Conservation (phyloP, 148 eudicot species). For the Rheum nobile region DNA sequence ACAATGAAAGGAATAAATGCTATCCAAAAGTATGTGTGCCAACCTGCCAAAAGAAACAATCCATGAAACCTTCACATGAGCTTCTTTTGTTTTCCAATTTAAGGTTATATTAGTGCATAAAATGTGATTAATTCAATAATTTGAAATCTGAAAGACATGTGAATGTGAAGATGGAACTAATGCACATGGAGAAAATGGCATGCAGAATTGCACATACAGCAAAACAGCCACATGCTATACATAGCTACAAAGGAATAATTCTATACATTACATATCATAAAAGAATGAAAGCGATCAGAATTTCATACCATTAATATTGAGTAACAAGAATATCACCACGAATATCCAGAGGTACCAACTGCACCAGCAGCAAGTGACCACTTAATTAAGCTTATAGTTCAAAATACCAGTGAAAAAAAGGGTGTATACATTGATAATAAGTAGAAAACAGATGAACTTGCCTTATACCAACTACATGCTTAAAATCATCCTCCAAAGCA, state of each 20-base stretch:
- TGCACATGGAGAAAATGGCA: not conserved
- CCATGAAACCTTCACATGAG: not conserved
- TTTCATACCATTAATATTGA: conserved; percentile 63
- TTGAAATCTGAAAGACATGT: not conserved
- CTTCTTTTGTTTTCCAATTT: not conserved
- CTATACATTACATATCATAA: not conserved
- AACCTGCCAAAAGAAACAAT: conserved; percentile 39
- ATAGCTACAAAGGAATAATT: not conserved
- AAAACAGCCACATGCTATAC: not conserved
- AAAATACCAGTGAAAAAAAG: not conserved
- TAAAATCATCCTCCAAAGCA: conserved; percentile 87
- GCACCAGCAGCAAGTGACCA: conserved; percentile 25
- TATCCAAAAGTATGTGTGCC: conserved; percentile 97
- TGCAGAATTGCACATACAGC: not conserved
- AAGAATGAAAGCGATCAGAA: not conserved
- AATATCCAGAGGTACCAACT: conserved; percentile 98
- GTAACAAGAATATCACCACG: conserved; percentile 74
- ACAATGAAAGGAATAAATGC: conserved; percentile 72
- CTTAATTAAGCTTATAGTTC: not conserved
- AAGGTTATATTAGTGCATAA: not conserved
- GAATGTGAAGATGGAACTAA: not conserved
- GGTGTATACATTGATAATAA: not conserved
- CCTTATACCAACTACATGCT: conserved; percentile 93
- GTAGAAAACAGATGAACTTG: conserved; percentile 14
- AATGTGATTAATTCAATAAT: no score